Conservation (phyloP, 805 yeast genomes). For the Wickerhamiella sorbophila region DNA sequence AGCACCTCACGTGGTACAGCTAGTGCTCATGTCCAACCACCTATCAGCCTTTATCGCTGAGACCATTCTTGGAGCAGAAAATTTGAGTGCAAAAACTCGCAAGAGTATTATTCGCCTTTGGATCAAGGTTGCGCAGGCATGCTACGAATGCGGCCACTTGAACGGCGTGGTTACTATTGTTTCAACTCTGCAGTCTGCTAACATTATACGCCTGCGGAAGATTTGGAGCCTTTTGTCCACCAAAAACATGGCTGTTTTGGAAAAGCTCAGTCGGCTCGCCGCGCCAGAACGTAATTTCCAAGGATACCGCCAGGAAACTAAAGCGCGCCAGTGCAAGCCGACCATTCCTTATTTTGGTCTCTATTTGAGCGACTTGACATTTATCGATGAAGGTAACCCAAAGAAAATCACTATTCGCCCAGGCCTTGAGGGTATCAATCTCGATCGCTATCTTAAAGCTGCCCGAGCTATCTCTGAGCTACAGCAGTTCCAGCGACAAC, state of each 20-base stretch:
- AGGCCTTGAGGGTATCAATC: constrained; percentile 20
- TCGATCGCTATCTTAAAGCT: constrained; percentile 24
- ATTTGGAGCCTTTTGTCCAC: constrained; percentile 24
- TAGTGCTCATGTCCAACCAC: constrained; percentile 23
- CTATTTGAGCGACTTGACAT: constrained; percentile 24
- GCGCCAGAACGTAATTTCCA: constrained; percentile 26
- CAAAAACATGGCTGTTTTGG: constrained; percentile 17
- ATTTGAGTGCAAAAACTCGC: constrained; percentile 20
- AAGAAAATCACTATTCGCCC: constrained; percentile 9
- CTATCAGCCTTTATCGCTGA: constrained; percentile 26
- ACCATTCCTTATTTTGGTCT: constrained; percentile 27
- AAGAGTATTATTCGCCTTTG: constrained; percentile 25
- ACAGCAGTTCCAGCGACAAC: constrained; percentile 23
- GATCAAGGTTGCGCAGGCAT: constrained; percentile 26
- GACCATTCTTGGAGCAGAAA: constrained; percentile 21
- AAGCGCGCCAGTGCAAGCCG: constrained; percentile 16
- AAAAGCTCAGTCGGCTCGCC: constrained; percentile 18
- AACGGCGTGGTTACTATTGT: constrained; percentile 24
- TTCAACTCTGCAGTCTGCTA: constrained; percentile 24
- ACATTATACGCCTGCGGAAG: constrained; percentile 23
- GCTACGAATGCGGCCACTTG: constrained; percentile 22
- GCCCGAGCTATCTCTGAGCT: constrained; percentile 22
- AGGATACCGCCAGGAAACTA: constrained; percentile 21
- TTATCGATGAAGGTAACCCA: constrained; percentile 27
- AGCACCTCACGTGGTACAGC: constrained; percentile 22